Evolutionary conservation across 2,329 filamentous ascomycete genomes (phyloP).

Genomic region (Colletotrichum magnum): DNA sequence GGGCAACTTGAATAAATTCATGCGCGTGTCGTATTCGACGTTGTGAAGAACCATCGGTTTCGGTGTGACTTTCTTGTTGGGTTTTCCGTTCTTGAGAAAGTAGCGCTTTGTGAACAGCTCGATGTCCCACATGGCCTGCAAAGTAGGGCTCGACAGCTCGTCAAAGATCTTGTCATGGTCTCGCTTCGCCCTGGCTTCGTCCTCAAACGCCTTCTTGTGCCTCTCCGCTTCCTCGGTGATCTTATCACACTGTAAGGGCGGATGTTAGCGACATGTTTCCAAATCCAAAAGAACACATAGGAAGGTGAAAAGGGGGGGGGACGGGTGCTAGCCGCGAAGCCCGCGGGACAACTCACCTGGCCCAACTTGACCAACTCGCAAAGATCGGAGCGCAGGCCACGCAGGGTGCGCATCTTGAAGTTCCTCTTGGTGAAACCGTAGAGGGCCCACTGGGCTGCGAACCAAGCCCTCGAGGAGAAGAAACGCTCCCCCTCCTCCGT

Average conservation of each 20-base stretch:
- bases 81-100: background rate
- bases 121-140: conserved; percentile 3
- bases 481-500: background rate
- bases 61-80: background rate
- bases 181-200: background rate
- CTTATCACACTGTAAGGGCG: conserved; percentile 1
- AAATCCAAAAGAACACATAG: background rate
- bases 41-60: conserved; percentile 6
- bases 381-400: conserved; percentile 6
- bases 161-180: conserved; percentile 1
- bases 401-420: conserved; percentile 8
- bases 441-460: background rate
- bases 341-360: background rate
- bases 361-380: conserved; percentile 9
- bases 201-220: background rate
- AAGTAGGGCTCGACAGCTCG: background rate
- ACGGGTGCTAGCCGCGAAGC: background rate
- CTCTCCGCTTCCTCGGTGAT: background rate
- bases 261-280: background rate
- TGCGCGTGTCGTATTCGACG: background rate
- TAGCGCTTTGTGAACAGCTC: conserved; percentile 9
- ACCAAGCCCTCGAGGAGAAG: conserved; percentile 1
- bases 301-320: too few species aligned
- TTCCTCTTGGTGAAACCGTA: background rate
- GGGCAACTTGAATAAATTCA: background rate